Percentiles rank a stretch among this genome's conserved stretches.
These are phyloP conservation scores for Talaromyces islandicus DNA, from an alignment of 2,329 filamentous ascomycete genomes.

Conservation along the genomic window DNA sequence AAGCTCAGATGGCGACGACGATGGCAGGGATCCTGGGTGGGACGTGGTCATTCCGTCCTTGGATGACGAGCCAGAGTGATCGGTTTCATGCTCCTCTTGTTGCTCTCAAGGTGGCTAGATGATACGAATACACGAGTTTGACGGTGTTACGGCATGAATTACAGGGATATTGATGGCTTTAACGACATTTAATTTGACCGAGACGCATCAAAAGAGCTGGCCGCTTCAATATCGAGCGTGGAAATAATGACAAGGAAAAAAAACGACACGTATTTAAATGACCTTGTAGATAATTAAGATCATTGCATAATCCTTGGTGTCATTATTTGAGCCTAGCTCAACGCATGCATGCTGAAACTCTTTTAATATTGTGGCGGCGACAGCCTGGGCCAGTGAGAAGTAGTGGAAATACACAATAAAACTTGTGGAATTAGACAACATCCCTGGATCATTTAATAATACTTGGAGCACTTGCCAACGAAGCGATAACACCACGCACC, in stretches of 20 bases:
- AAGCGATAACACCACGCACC: conserved; percentile 2
- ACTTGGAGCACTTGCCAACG: not conserved
- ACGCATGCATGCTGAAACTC: not conserved
- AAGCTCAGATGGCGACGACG: conserved; percentile 8
- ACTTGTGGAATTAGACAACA: not conserved
- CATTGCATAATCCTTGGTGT: not conserved
- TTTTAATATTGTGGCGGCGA: not conserved
- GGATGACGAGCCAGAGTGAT: conserved; percentile 23
- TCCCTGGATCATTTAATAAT: too few relatives aligned
- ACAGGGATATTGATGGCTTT: not conserved
- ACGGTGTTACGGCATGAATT: not conserved
- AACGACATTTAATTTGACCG: not conserved
- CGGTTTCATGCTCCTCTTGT: not conserved
- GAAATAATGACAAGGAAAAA: not conserved
- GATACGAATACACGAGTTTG: not conserved
- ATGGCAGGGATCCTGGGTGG: conserved; percentile 26
- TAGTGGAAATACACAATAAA: not conserved
- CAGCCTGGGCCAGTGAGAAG: not conserved
- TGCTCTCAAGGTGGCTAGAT: not conserved
- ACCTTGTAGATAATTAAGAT: not conserved
- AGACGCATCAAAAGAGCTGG: not conserved
- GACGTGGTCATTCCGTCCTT: conserved; percentile 30
- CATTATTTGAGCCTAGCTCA: not conserved
- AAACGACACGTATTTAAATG: not conserved
- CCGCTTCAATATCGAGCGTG: not conserved